Evolutionary conservation across 1,284 basidiomycete species (phyloP).

Genomic region (Ganoderma lingzhi): DNA sequence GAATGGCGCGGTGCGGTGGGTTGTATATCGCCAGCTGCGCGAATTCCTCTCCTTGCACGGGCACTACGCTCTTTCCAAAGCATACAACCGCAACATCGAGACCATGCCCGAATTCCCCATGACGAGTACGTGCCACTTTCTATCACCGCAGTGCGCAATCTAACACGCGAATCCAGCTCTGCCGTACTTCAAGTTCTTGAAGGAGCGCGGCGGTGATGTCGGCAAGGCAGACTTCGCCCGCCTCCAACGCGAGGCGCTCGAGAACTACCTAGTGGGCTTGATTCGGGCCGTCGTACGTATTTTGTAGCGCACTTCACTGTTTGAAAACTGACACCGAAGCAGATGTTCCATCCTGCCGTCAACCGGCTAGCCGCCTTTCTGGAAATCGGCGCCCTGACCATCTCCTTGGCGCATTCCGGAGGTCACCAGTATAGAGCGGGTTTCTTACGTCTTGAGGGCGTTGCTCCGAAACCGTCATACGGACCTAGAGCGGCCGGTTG

Average conservation of each 20-base stretch:
- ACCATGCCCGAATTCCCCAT: conserved; percentile 93
- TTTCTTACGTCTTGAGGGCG: conserved; percentile 69
- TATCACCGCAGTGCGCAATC: background rate
- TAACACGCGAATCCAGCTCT: conserved; percentile 58
- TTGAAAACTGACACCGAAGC: background rate
- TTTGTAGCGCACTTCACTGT: background rate
- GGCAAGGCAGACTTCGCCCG: conserved; percentile 81
- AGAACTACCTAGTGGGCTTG: conserved; percentile 90
- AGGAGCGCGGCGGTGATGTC: conserved; percentile 60
- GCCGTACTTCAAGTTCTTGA: conserved; percentile 89
- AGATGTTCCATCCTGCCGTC: conserved; percentile 97
- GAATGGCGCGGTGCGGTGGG: conserved; percentile 95
- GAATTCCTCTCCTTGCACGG: conserved; percentile 94
- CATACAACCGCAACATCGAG: conserved; percentile 74
- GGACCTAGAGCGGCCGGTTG: conserved; percentile 73
- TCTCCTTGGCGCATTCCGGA: conserved; percentile 84
- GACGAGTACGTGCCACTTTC: conserved; percentile 65
- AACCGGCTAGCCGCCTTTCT: conserved; percentile 96
- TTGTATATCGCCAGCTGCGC: conserved; percentile 93
- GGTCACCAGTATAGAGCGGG: conserved; percentile 93
- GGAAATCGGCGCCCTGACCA: conserved; percentile 91
- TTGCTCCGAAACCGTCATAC: conserved; percentile 59
- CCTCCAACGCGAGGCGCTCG: conserved; percentile 82
- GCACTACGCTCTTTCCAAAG: conserved; percentile 90
- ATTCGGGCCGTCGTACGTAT: conserved; percentile 86